Conservation (phyloP, 306 rosid genomes). For the Styphnolobium japonicum region DNA sequence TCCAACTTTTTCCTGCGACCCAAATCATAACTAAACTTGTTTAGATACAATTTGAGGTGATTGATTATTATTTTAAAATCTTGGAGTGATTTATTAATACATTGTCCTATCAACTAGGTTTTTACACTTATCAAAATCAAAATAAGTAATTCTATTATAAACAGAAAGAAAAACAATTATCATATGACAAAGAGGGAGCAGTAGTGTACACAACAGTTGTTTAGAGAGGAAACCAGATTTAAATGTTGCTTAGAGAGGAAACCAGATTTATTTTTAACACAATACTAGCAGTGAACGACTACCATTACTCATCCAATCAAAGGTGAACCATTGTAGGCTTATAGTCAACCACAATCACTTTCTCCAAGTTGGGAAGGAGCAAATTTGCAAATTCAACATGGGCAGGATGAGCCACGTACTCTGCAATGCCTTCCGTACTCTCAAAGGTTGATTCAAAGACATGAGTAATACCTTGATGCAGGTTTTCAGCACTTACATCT, state of each 20-base stretch:
- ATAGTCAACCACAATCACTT: constrained; percentile 61
- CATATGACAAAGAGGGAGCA: background rate
- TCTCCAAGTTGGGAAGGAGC: constrained; percentile 56
- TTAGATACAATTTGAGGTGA: background rate
- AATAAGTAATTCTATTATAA: background rate
- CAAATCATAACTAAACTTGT: background rate
- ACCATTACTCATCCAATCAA: constrained; percentile 6
- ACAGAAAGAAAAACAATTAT: background rate
- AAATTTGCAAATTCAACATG: constrained; percentile 68
- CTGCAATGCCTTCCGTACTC: constrained; percentile 72
- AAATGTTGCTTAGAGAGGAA: background rate
- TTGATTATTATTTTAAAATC: background rate
- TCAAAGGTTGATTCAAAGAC: constrained; percentile 83
- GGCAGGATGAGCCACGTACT: constrained; percentile 65
- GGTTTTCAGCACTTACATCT: constrained; percentile 70
- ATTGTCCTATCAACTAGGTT: background rate
- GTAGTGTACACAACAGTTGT: background rate
- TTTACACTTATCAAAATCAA: background rate
- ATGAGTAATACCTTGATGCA: constrained; percentile 90
- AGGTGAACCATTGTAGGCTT: constrained; percentile 49
- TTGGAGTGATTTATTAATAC: background rate
- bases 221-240: background rate
- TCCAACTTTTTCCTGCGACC: background rate
- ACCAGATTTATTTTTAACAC: background rate
- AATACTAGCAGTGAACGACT: background rate